Evolutionary conservation across 2,329 filamentous ascomycete genomes (phyloP).

Genomic region (Xylariaceae sp.): DNA sequence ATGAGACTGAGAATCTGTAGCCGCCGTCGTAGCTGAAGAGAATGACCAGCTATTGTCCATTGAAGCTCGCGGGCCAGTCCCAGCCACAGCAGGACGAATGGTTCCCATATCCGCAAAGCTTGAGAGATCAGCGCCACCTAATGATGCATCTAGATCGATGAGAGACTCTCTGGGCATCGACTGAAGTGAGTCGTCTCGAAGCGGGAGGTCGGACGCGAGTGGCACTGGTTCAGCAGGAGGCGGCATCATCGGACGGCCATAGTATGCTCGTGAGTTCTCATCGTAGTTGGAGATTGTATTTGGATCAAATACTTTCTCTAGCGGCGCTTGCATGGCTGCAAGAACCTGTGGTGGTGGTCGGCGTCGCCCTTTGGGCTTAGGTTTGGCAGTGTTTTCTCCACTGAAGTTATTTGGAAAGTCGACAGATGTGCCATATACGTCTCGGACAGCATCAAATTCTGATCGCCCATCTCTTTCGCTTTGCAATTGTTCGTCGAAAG

Average conservation of each 20-base stretch:
- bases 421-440: slow-evolving; percentile 56
- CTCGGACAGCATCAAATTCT: slow-evolving; percentile 52
- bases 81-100: slow-evolving; percentile 42
- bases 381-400: slow-evolving; percentile 49
- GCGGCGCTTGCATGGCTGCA: slow-evolving; percentile 53
- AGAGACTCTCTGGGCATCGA: slow-evolving; percentile 56
- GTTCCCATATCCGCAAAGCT: slow-evolving; percentile 60
- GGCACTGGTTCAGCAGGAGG: slow-evolving; percentile 24
- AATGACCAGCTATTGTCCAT: slow-evolving; percentile 46
- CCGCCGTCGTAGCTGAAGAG: slow-evolving; percentile 40
- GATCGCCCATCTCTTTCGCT: slow-evolving; percentile 43
- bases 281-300: slow-evolving; percentile 62
- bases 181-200: slow-evolving; percentile 53
- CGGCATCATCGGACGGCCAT: slow-evolving; percentile 44
- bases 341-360: slow-evolving; percentile 56
- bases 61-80: slow-evolving; percentile 36
- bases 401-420: slow-evolving; percentile 46
- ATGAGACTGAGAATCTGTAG: slow-evolving; percentile 38
- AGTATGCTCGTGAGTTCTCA: slow-evolving; percentile 60
- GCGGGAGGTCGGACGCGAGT: slow-evolving; percentile 50
- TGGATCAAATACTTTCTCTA: slow-evolving; percentile 64
- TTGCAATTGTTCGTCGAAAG: slow-evolving; percentile 58
- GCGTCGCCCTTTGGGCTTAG: slow-evolving; percentile 50
- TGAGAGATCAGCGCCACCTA: slow-evolving; percentile 52
- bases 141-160: slow-evolving; percentile 60